Conservation (phyloP, 495 filamentous ascomycete genomes). For the Hyaloscypha bicolor region DNA sequence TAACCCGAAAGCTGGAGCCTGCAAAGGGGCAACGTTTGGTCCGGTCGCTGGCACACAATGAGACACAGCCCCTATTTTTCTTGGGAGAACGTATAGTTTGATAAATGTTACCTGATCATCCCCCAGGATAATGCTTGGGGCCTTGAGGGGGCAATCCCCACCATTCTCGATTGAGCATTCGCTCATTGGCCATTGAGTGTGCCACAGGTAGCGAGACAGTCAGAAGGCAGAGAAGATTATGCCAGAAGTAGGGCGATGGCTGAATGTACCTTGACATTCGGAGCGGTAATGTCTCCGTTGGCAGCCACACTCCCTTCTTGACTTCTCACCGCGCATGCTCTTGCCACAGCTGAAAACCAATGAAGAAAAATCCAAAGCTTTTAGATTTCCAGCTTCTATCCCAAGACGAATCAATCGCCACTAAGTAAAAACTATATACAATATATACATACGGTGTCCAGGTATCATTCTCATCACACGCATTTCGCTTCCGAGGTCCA, state of each 20-base stretch:
- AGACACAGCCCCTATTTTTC: not conserved
- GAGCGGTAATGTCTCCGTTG: not conserved
- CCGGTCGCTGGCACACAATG: not conserved
- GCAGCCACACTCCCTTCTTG: not conserved
- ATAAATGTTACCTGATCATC: constrained; percentile 1
- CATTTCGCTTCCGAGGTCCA: not conserved
- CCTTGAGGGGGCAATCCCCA: not conserved
- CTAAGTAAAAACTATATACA: constrained; percentile 2
- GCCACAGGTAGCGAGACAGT: not conserved
- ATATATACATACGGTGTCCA: not conserved
- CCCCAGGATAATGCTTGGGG: not conserved
- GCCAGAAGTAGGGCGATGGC: not conserved
- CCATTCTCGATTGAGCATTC: not conserved
- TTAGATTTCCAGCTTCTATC: not conserved
- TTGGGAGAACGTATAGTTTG: not conserved
- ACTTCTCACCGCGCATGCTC: too few relatives aligned
- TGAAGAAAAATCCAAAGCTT: not conserved
- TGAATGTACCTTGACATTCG: not conserved
- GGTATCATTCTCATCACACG: not conserved
- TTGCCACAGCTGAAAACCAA: not conserved
- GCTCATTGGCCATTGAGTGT: not conserved
- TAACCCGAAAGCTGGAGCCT: constrained; percentile 2
- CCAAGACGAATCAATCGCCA: constrained; percentile 8
- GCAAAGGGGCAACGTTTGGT: not conserved
- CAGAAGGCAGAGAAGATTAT: not conserved